Evolutionary conservation across 2,329 filamentous ascomycete genomes (phyloP).

Genomic region (Mariannaea elegans): DNA sequence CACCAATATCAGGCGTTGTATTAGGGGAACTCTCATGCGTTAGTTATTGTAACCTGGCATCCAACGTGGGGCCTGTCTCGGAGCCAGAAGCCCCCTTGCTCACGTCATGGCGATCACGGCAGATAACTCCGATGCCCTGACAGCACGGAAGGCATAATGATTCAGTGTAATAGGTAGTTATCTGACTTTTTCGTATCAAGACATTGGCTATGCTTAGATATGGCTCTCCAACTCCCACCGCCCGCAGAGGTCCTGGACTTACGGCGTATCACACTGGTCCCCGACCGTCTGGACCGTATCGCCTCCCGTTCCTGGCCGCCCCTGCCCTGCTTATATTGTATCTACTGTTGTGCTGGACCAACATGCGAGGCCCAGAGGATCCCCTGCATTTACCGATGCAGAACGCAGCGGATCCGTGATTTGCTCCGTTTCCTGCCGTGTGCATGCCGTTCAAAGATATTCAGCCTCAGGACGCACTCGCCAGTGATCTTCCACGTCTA

Average conservation of each 20-base stretch:
- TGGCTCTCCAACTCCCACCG: constrained; percentile 4
- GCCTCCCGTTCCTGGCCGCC: constrained; percentile 18
- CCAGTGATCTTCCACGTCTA: constrained; percentile 7
- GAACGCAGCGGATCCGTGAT: constrained; percentile 12
- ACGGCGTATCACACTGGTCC: constrained; percentile 9
- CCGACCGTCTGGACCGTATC: constrained; percentile 5
- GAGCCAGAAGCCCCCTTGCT: constrained; percentile 17
- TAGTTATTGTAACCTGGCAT: not conserved
- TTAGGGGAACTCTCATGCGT: not conserved
- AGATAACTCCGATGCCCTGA: constrained; percentile 4
- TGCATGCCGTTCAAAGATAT: constrained; percentile 8
- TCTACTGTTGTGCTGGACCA: constrained; percentile 20
- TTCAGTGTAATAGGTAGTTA: not conserved
- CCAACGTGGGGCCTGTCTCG: constrained; percentile 18
- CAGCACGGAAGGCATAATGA: not conserved
- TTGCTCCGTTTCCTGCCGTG: constrained; percentile 17
- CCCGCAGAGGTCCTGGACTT: not conserved
- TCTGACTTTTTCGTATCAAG: not conserved
- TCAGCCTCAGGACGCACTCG: not conserved
- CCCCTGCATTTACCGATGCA: constrained; percentile 27
- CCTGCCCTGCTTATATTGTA: constrained; percentile 19
- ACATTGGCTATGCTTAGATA: constrained; percentile 1
- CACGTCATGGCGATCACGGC: constrained; percentile 23
- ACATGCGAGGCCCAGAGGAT: constrained; percentile 12
- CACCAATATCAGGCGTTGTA: not conserved